Evolutionary conservation across 768 basidiomycete genomes (phyloP).

Genomic region (Phylloporus sp.): DNA sequence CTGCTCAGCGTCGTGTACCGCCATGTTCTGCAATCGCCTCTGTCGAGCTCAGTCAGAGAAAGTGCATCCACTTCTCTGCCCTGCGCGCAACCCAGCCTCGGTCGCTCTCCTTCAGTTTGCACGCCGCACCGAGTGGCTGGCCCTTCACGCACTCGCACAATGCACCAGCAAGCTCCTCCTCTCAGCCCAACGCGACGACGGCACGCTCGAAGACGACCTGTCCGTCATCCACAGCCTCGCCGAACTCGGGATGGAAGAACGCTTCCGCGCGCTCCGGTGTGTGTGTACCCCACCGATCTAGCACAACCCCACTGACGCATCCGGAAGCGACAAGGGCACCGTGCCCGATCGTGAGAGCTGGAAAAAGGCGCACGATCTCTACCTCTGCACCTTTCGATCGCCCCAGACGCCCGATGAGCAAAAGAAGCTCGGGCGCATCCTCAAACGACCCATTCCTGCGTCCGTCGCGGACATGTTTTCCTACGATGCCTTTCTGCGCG

Average conservation of each 20-base stretch:
- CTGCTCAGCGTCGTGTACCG: constrained; percentile 57
- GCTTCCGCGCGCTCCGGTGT: constrained; percentile 36
- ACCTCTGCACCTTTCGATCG: constrained; percentile 58
- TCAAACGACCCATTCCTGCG: constrained; percentile 45
- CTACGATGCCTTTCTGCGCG: constrained; percentile 71
- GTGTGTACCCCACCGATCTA: neutral
- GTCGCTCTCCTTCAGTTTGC: constrained; percentile 58
- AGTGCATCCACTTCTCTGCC: constrained; percentile 70
- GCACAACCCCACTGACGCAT: neutral
- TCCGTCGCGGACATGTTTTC: constrained; percentile 61
- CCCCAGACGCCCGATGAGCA: constrained; percentile 48
- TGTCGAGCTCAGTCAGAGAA: constrained; percentile 64
- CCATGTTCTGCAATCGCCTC: constrained; percentile 76
- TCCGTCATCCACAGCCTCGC: constrained; percentile 59
- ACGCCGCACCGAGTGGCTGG: constrained; percentile 62
- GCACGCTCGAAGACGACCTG: constrained; percentile 41
- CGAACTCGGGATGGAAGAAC: constrained; percentile 72
- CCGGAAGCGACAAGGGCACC: constrained; percentile 29
- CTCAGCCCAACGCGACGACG: constrained; percentile 45
- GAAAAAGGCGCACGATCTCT: constrained; percentile 60
- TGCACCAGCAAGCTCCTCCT: constrained; percentile 63
- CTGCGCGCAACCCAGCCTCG: constrained; percentile 68
- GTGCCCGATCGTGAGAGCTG: constrained; percentile 66
- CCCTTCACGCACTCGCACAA: constrained; percentile 65
- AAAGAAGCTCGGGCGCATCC: constrained; percentile 54